These are phyloP conservation scores for Yamadazyma nakazawae DNA, from an alignment of 805 yeast genomes.

Conservation along the genomic window DNA sequence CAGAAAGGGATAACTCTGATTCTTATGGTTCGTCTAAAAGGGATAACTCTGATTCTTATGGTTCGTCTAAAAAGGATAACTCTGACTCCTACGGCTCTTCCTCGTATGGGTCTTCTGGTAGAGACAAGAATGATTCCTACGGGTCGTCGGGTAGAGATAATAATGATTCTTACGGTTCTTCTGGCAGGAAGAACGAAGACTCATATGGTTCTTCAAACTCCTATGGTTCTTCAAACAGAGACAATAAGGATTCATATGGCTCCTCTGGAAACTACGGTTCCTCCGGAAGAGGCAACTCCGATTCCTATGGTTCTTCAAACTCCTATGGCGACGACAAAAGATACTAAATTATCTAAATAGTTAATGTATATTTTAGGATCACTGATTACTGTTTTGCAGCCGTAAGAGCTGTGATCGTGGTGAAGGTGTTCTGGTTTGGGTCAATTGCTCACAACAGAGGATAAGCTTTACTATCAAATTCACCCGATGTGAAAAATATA, in stretches of 20 bases:
- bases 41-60: slow-evolving; percentile 2
- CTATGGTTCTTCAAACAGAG: slow-evolving; percentile 13
- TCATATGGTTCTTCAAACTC: slow-evolving; percentile 13
- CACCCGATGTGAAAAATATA: too few relatives aligned
- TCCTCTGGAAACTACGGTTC: slow-evolving; percentile 20
- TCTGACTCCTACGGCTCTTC: slow-evolving; percentile 15
- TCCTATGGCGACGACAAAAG: slow-evolving; percentile 14
- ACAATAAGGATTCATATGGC: slow-evolving; percentile 23
- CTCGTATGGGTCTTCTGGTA: not conserved
- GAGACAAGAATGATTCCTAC: slow-evolving; percentile 11
- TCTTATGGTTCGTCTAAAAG: slow-evolving; percentile 21
- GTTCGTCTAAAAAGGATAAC: not conserved
- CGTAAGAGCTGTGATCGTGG: too few relatives aligned
- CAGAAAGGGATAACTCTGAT: slow-evolving; percentile 5
- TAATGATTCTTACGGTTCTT: slow-evolving; percentile 6
- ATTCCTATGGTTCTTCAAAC: slow-evolving; percentile 20
- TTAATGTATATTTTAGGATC: not conserved
- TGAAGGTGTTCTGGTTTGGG: too few relatives aligned
- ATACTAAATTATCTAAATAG: not conserved
- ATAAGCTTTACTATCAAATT: too few relatives aligned
- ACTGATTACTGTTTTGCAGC: too few relatives aligned
- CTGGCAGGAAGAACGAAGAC: not conserved
- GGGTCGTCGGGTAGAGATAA: slow-evolving; percentile 8
- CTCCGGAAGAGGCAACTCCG: slow-evolving; percentile 6
- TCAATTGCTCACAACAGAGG: too few relatives aligned